Percentiles rank a stretch among this genome's conserved stretches.
Evolutionary conservation across 371 early-diverging fungal species (phyloP).

Genomic region (Mucor mucedo): DNA sequence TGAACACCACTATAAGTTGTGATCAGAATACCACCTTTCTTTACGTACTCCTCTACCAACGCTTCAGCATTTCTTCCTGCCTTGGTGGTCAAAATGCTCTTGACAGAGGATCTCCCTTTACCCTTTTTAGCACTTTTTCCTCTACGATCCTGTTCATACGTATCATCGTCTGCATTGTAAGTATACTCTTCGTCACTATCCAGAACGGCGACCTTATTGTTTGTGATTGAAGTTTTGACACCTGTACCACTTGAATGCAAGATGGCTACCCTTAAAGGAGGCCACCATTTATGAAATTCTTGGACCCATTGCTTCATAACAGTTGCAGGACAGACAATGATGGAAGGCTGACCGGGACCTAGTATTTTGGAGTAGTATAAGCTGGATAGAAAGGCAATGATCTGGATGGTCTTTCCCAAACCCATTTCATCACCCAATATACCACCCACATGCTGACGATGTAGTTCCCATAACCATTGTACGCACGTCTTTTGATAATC

Average conservation of each 20-base stretch:
- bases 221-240: constrained; percentile 46
- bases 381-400: constrained; percentile 81
- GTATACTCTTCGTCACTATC: constrained; percentile 2
- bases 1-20: constrained; percentile 89
- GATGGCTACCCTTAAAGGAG: constrained; percentile 89
- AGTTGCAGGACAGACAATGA: constrained; percentile 96
- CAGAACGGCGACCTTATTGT: constrained; percentile 16
- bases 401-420: constrained; percentile 97
- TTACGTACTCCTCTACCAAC: constrained; percentile 39
- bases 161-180: constrained; percentile 43
- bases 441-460: constrained; percentile 89
- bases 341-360: constrained; percentile 58
- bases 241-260: constrained; percentile 87
- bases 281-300: constrained; percentile 96
- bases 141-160: constrained; percentile 38
- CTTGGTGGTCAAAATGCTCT: constrained; percentile 39
- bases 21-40: constrained; percentile 78
- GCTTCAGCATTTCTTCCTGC: constrained; percentile 44
- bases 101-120: constrained; percentile 21
- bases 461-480: constrained; percentile 93
- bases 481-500: constrained; percentile 91
- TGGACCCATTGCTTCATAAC: constrained; percentile 96
- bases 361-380: constrained; percentile 63
- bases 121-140: constrained; percentile 32
- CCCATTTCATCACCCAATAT: constrained; percentile 99